phyloP scores from a whole-genome alignment of 2,329 filamentous ascomycete species.

The Chaetoscypha palmicola region DNA sequence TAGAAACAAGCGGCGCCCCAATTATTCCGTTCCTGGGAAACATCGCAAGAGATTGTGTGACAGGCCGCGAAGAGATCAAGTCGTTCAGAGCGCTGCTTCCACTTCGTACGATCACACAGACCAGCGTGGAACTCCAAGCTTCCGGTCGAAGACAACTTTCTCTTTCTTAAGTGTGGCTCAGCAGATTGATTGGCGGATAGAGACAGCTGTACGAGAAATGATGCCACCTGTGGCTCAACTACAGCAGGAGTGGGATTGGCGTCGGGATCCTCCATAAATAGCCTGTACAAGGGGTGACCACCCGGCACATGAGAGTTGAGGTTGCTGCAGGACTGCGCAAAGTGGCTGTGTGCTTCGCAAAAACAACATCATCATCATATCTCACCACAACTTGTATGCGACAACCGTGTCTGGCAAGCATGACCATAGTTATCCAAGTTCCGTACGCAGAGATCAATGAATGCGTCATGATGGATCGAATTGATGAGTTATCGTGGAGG shows the following conservation, averaged over 20 bases:
- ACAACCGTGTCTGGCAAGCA: conserved; percentile 2
- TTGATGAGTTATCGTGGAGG: neutral
- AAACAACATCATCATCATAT: conserved; percentile 5
- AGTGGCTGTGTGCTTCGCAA: conserved; percentile 16
- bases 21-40: too few relatives aligned
- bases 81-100: too few relatives aligned
- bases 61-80: too few relatives aligned
- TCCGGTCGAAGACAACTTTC: neutral
- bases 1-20: too few relatives aligned
- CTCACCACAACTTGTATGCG: conserved; percentile 1
- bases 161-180: neutral
- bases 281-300: conserved; percentile 1
- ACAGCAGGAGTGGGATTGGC: neutral
- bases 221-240: too few relatives aligned
- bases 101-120: too few relatives aligned
- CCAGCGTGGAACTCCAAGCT: too few relatives aligned
- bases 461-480: conserved; percentile 9
- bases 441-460: too few relatives aligned
- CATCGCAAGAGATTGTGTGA: too few relatives aligned
- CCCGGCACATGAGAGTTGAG: neutral
- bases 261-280: conserved; percentile 13
- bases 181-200: conserved; percentile 13
- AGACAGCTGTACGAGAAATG: conserved; percentile 11
- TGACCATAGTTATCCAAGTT: too few relatives aligned
- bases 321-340: conserved; percentile 11